Conservation (phyloP, 2,329 filamentous ascomycete genomes). For the Cercospora nicotianae region DNA sequence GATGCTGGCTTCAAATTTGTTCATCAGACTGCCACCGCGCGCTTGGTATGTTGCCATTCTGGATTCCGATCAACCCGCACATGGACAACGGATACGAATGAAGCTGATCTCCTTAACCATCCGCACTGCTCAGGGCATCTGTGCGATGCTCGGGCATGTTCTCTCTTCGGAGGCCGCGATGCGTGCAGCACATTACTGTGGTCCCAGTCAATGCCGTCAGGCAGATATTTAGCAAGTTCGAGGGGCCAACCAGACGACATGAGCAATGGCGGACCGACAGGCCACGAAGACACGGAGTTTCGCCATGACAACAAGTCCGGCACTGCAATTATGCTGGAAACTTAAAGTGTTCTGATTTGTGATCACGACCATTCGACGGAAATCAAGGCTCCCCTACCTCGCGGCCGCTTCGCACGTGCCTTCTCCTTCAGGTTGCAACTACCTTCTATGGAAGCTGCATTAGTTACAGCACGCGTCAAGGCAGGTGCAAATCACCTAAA, state of each 20-base stretch:
- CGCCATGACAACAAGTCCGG: background rate
- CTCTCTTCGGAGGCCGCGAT: background rate
- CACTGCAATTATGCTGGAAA: background rate
- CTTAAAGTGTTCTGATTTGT: background rate
- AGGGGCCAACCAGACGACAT: background rate
- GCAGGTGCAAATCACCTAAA: background rate
- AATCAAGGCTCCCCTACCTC: background rate
- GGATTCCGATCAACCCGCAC: background rate
- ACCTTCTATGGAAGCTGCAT: background rate
- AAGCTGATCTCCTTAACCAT: background rate
- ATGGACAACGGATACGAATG: background rate
- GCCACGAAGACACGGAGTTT: background rate
- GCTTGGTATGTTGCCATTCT: background rate
- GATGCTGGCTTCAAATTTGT: background rate
- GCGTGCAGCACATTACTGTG: background rate
- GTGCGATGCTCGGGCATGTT: background rate
- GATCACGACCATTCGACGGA: background rate
- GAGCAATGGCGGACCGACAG: background rate
- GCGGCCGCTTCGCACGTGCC: background rate
- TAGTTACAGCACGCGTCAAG: no score
- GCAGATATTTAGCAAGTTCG: background rate
- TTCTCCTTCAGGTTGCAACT: background rate
- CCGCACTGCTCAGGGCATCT: background rate
- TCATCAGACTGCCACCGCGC: background rate
- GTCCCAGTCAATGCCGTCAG: background rate